Evolutionary conservation across 805 yeast genomes (phyloP).

Genomic region (Candida nonsorbophila): DNA sequence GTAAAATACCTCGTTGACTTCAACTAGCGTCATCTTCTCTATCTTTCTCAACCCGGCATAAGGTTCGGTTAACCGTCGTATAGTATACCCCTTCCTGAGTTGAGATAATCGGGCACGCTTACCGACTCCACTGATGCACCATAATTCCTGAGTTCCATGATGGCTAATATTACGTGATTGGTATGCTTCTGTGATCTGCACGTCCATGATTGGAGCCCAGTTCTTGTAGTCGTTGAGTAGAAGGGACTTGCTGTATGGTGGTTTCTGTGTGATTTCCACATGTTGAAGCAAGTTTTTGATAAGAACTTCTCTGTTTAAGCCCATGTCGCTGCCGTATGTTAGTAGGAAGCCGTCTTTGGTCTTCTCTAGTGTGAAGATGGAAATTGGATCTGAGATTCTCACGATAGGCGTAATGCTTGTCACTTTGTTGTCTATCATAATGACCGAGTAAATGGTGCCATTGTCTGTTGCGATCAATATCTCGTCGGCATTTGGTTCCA

Average conservation of each 20-base stretch:
- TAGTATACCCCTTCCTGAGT: slow-evolving; percentile 26
- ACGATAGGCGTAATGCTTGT: slow-evolving; percentile 22
- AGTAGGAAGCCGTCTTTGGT: slow-evolving; percentile 15
- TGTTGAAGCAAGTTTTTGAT: slow-evolving; percentile 18
- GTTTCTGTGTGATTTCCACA: slow-evolving; percentile 4
- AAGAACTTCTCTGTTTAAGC: slow-evolving; percentile 30
- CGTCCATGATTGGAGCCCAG: slow-evolving; percentile 47
- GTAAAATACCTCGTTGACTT: slow-evolving; percentile 13
- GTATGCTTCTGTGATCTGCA: slow-evolving; percentile 25
- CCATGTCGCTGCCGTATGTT: slow-evolving; percentile 37
- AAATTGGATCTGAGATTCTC: slow-evolving; percentile 29
- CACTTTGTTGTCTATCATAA: slow-evolving; percentile 13
- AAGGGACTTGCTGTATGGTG: slow-evolving; percentile 16
- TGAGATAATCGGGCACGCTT: slow-evolving; percentile 27
- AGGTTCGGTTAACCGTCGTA: slow-evolving; percentile 17
- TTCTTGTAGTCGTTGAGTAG: slow-evolving; percentile 28
- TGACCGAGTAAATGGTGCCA: slow-evolving; percentile 28
- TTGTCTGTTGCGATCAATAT: slow-evolving; percentile 27
- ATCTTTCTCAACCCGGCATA: slow-evolving; percentile 28
- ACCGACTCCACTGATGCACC: slow-evolving; percentile 36
- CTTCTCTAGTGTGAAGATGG: slow-evolving; percentile 25
- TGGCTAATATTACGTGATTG: slow-evolving; percentile 12
- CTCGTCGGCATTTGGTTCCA: slow-evolving; percentile 14
- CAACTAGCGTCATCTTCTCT: slow-evolving; percentile 12
- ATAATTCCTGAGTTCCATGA: slow-evolving; percentile 31